These are phyloP conservation scores for Acanthamoeba lenticulata DNA, from an alignment of 208 protist genomes.

Conservation along the genomic window DNA sequence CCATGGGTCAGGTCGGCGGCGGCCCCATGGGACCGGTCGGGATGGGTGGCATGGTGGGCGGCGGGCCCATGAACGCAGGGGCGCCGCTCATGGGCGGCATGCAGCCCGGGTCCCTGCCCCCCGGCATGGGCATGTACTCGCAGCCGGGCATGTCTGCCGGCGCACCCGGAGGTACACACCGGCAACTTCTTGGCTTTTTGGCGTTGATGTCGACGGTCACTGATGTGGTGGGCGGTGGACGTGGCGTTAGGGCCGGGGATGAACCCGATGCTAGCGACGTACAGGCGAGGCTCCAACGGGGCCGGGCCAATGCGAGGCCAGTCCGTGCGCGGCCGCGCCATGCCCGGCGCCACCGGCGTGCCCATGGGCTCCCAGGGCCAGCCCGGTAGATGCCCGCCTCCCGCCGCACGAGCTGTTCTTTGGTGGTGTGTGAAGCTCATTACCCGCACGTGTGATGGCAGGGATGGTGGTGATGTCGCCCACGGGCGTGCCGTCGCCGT, in stretches of 20 bases:
- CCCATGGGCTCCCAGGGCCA: slow-evolving; percentile 17
- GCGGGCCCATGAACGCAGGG: background rate
- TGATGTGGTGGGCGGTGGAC: background rate
- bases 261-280: slow-evolving; percentile 34
- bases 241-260: background rate
- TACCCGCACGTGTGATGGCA: background rate
- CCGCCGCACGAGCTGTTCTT: background rate
- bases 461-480: background rate
- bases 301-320: background rate
- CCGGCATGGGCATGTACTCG: slow-evolving; percentile 11
- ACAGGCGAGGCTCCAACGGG: background rate
- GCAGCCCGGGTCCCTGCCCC: background rate
- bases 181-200: background rate
- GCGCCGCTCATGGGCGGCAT: background rate
- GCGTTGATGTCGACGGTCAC: background rate
- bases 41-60: background rate
- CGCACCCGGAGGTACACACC: background rate
- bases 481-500: background rate
- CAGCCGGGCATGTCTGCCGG: background rate
- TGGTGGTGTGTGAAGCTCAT: background rate
- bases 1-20: background rate
- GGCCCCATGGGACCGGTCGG: background rate
- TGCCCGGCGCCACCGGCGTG: background rate
- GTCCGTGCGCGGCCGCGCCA: background rate
- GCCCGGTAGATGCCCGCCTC: background rate